Conservation (phyloP, 257 asterid genomes). For the Petrea volubilis region DNA sequence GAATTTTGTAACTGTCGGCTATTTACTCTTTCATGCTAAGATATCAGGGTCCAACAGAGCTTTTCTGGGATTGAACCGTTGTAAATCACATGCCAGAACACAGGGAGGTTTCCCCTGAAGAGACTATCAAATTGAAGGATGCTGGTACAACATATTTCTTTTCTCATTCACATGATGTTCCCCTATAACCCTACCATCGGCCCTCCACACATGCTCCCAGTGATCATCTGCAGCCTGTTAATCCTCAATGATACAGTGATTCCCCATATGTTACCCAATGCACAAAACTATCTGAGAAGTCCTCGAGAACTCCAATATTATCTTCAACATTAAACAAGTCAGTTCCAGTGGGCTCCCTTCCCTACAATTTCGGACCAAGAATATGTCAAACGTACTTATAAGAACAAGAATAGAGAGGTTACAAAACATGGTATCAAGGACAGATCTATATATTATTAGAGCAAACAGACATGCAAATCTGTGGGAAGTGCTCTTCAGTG, state of each 20-base stretch:
- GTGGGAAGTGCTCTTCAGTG: not conserved
- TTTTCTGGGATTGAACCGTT: conserved; percentile 21
- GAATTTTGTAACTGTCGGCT: conserved; percentile 36
- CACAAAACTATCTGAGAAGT: conserved; percentile 66
- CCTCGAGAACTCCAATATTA: conserved; percentile 46
- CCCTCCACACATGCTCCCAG: not conserved
- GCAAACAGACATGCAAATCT: not conserved
- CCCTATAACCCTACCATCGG: not conserved
- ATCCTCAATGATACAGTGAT: conserved; percentile 48
- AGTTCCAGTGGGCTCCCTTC: conserved; percentile 41
- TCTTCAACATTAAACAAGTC: conserved; percentile 38
- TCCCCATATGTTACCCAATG: conserved; percentile 69
- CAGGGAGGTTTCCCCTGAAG: conserved; percentile 9
- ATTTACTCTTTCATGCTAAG: conserved; percentile 44
- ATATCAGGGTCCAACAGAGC: conserved; percentile 32
- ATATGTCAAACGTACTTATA: not conserved
- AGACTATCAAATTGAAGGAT: conserved; percentile 23
- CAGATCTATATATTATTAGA: not conserved
- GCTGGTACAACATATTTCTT: conserved; percentile 20
- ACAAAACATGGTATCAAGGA: not conserved
- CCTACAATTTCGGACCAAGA: conserved; percentile 36
- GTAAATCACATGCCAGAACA: too few relatives aligned
- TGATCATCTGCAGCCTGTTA: not conserved
- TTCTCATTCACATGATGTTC: conserved; percentile 18
- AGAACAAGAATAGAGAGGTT: not conserved